A percentile compares a stretch with the other conserved stretches of the same genome.
These are phyloP conservation scores for Eucalyptus pauciflora DNA, from an alignment of 345 rosid genomes.

Conservation along the genomic window DNA sequence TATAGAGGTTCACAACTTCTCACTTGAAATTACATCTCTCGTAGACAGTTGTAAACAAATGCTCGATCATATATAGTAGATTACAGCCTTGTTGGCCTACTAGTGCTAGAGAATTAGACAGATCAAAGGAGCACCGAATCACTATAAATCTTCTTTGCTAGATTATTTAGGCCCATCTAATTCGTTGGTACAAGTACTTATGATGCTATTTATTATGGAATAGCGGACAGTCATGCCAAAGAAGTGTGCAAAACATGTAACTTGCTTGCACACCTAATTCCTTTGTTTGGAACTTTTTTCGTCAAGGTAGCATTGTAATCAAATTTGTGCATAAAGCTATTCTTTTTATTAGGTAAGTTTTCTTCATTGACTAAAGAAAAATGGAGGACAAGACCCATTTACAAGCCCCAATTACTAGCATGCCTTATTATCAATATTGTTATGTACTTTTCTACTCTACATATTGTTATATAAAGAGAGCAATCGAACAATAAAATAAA, in stretches of 20 bases:
- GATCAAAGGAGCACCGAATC: neutral
- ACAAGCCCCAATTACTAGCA: neutral
- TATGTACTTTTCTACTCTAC: neutral
- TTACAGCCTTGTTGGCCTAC: neutral
- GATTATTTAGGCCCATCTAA: neutral
- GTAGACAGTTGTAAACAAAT: neutral
- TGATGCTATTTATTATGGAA: neutral
- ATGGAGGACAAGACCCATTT: neutral
- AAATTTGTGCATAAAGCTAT: neutral
- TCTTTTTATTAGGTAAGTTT: neutral
- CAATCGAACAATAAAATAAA: too few species aligned
- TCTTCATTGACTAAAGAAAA: neutral
- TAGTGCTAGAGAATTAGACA: neutral
- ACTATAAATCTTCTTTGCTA: neutral
- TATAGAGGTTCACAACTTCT: neutral
- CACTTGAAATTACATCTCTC: neutral
- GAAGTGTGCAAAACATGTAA: neutral
- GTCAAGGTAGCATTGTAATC: neutral
- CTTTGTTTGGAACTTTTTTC: neutral
- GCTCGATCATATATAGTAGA: neutral
- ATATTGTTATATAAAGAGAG: neutral
- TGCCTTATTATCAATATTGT: neutral
- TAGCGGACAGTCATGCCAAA: neutral
- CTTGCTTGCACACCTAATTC: neutral
- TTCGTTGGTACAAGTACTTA: neutral